Evolutionary conservation across 2,329 filamentous ascomycete species (phyloP).

Genomic region (Ophiosphaerella korrae): DNA sequence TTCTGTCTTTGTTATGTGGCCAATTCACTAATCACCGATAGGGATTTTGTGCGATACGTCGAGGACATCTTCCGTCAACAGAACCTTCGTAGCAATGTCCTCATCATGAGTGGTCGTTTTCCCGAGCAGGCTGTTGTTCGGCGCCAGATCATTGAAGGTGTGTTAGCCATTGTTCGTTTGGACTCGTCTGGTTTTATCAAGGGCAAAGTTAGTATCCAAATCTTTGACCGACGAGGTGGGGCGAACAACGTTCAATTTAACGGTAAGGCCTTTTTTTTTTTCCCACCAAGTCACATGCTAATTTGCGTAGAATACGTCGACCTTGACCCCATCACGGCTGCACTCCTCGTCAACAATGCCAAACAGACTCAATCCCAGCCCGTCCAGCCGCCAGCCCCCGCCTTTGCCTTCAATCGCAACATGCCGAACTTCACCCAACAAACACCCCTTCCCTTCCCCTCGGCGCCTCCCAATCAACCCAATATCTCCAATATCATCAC

Average conservation of each 20-base stretch:
- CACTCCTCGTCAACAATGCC: constrained; percentile 77
- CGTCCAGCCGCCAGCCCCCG: constrained; percentile 39
- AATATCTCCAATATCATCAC: constrained; percentile 70
- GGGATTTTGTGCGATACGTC: constrained; percentile 82
- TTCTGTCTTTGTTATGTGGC: not conserved
- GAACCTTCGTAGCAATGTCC: constrained; percentile 75
- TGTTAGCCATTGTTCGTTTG: constrained; percentile 81
- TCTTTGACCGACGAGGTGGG: constrained; percentile 82
- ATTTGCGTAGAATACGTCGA: constrained; percentile 72
- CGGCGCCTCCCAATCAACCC: constrained; percentile 34
- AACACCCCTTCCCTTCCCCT: constrained; percentile 42
- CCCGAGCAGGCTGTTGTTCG: constrained; percentile 80
- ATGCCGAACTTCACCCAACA: constrained; percentile 41
- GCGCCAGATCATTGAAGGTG: constrained; percentile 85
- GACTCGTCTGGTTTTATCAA: constrained; percentile 70
- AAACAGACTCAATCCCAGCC: constrained; percentile 57
- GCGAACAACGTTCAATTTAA: constrained; percentile 79
- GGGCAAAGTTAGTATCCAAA: constrained; percentile 78
- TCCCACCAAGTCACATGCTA: constrained; percentile 14
- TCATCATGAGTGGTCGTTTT: constrained; percentile 78
- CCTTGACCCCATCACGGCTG: constrained; percentile 76
- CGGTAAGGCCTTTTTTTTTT: constrained; percentile 46
- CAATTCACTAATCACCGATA: constrained; percentile 2
- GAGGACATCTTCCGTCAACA: constrained; percentile 75
- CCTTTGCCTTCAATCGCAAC: constrained; percentile 36